Base-by-base conservation (phyloP, 1,284 basidiomycete genomes). In the Austroboletus niveus region DNA sequence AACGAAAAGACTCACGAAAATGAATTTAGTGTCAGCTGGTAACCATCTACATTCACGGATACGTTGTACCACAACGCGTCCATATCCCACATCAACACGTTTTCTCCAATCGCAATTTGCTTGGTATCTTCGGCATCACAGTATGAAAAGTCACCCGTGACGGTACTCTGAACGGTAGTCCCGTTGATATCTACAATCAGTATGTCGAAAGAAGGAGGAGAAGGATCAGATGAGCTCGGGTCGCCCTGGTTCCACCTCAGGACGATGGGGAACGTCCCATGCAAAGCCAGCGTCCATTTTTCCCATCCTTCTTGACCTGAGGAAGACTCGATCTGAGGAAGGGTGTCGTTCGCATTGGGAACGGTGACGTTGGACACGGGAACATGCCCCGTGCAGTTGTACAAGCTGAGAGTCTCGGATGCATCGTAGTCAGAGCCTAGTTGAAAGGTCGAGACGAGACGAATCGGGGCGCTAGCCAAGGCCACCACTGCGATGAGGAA, bases 61-160 rank as follows among this genome's bases (percentile, higher is more conserved):
- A 44, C 46, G n/a, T 57, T 57, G 46, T 41, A 57, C 56, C 56
- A 55, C 20, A 39, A 24, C 12, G 48, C 51, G 6, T 30, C 34
- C 2, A 39, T 12, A 17, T 55, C 56, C 56, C 53, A 57, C 2
- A 35, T 46, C 30, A 57, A 43, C 5, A 48, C 3, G 12, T 42
- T 42, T 17, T 42, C 14, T 27, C 40, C 40, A 2, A 55, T 43
- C 0, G 41, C 20, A 2, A 57, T 51, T 40, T 34, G 41, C 20
- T 53, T 53, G 36, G 47, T 17, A 3, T 46, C 29, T 8, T 38
- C 29, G 29, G 32, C 39, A n/a, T 42, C 38, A 14, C 38, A 34
- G 27, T 48, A 54, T 29, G 32, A 41, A 29, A 54, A 43, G 2
- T 30, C 15, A 3, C 49, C 53, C 9, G 12, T 2, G 5, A 38